Base-by-base conservation (phyloP, 306 rosid species). In the Cicer cuneatum region DNA sequence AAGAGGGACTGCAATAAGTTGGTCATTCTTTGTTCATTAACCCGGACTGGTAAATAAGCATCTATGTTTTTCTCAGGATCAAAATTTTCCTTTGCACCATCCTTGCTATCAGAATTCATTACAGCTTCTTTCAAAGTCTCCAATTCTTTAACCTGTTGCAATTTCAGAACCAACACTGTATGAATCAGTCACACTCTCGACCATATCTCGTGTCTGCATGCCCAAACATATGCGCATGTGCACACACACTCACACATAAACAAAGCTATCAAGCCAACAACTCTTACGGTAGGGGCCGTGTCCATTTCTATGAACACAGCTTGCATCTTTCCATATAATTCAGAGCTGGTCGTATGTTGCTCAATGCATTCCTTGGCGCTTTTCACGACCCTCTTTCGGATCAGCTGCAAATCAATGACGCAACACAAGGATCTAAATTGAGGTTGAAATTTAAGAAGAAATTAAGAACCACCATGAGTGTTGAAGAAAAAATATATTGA, bases 1-100 rank as follows among this genome's bases (percentile, higher is more conserved):
- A 93, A 79, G 57, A 93, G 80, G 24, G 98, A 86, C 83, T 90
- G 98, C 69, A 91, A 64, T 57, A 89, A 78, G 74, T 89, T 93
- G 83, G 92, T 89, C 83, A 91, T 39, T 89, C 97, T 85, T 81
- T 93, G 98, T 91, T 93, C 98, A 12, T 86, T 89, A 59, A 93
- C 98, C 53, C 96, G 82, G 53, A 88, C 97, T 0, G 98, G 98
- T 46, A 93, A 82, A 76, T 80, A 78, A 33, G 72, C 89, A 62
- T 93, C 97, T 60, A 88, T 83, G 86, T 86, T 84, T 85, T 72
- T 80, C 86, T 90, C 97, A 10, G 92, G 92, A 76, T 93, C 97
- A 78, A 91, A 85, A 15, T 78, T 45, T 7, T 53, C 85, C 29
- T 62, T 72, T n/a, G 56, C 66, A 45, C 76, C 85, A 65, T 47